phyloP scores from a whole-genome alignment of 306 rosid genomes.

The Prunus kanzakura region DNA sequence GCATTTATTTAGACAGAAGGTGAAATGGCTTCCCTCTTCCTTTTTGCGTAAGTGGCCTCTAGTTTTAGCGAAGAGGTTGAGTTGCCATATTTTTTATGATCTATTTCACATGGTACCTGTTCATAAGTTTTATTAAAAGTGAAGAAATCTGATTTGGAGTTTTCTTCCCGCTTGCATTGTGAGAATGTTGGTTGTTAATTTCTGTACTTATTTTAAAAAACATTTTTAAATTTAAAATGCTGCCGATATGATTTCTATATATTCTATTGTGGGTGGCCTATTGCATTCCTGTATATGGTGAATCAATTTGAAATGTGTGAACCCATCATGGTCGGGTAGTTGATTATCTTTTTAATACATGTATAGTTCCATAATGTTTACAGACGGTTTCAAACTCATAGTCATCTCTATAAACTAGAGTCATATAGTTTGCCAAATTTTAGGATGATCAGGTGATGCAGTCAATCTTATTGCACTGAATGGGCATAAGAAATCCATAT shows the following conservation, averaged over 20 bases:
- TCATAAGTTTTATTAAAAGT: not conserved
- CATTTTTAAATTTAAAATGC: not conserved
- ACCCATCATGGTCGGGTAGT: not conserved
- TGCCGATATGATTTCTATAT: not conserved
- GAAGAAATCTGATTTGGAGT: not conserved
- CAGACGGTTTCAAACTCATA: not conserved
- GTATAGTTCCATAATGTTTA: not conserved
- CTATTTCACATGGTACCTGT: not conserved
- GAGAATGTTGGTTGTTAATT: not conserved
- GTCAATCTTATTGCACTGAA: not conserved
- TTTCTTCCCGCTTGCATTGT: not conserved
- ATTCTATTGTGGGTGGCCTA: not conserved
- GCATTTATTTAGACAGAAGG: not conserved
- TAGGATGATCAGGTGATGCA: not conserved
- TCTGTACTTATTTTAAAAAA: not conserved
- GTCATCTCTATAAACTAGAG: not conserved
- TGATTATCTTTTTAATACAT: not conserved
- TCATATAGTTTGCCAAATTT: not conserved
- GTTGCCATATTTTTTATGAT: not conserved
- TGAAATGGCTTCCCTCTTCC: not conserved
- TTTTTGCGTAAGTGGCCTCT: not conserved
- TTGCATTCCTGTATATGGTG: not conserved
- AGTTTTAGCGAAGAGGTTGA: not conserved
- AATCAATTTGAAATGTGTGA: not conserved
- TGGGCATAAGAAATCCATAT: not conserved